Evolutionary conservation across 1,284 basidiomycete genomes (phyloP), one percentile per base, ranked within the genome.

Genomic region (Stereum hirsutum): DNA sequence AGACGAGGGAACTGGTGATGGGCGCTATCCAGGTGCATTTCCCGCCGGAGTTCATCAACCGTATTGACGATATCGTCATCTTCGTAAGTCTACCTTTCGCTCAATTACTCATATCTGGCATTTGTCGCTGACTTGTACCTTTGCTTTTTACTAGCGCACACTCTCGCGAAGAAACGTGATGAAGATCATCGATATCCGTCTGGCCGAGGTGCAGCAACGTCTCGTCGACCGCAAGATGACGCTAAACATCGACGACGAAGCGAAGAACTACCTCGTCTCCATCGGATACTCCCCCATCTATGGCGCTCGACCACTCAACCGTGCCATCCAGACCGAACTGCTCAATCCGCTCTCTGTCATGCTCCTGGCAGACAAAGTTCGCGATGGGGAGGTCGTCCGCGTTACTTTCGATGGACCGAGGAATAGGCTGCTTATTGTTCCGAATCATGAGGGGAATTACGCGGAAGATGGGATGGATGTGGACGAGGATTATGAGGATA

Each of bases 1-100:
- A 72, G 41, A 86, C 86, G 2, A 74, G 72, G 49, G 61, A 74
- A 20, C 63, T 83, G 26, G 91, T 98, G 34, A 80, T 91, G 68
- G 70, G 71, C 42, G 74, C 89, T 10, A 89, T 97, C 41, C 79
- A 82, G 51, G 64, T 63, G 1, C 88, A 89, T 60, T 96, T 95
- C 72, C 87, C 90, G 33, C 95, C 94, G 1, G 94, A 98, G 61
- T 87, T 97, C 53, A 69, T 94, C 58, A 95, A 95, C 63, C 81
- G 93, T 52, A 79, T 96, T 44, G 92, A 95, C 61, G 89, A 91
- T 47, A 82, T 88, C 44, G 75, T 90, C 52, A 82, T 95, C 50
- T 96, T 94, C 75, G 89, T 83, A 56, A 74, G 81, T 72, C 11
- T 43, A 31, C 39, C 30, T 41, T 37, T 25, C 2, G 2, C n/a